Base-by-base conservation (phyloP, 1,284 basidiomycete genomes). In the Naganishia albida region DNA sequence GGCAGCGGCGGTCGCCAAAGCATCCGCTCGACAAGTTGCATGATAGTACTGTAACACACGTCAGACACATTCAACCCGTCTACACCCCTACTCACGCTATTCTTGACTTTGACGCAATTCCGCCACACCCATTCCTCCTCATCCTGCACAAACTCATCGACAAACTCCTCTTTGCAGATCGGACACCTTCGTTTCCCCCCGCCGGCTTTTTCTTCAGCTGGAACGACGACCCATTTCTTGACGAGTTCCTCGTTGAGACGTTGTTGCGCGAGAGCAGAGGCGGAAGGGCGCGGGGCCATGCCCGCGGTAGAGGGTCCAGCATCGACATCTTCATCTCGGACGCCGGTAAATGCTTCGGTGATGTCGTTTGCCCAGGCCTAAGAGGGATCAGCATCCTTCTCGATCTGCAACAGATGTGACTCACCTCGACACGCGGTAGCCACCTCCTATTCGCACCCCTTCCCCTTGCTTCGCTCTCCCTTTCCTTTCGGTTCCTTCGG, bases 121-220 rank as follows among this genome's bases (percentile, higher is more conserved):
- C 85, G 85, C 92, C 93, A 99, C 20, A 98, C 89, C 94, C 95
- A 99, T 72, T 98, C 96, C 80, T 99, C 96, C 69, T 96, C 93
- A 63, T 97, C 94, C 75, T 99, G 93, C 66, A 88, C 81, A 79
- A 92, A 98, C 80, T 98, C 95, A 70, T 88, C 87, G 81, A 92
- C 91, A 79, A 99, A 85, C 63, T 79, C 80, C 79, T 99, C 96
- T 82, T 97, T 96, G 85, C 96, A 99, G 69, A 99, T 92, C 18
- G 93, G 93, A 81, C 96, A 99, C 49, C 89, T 87, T 69, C 90
- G 77, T 91, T 87, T 70, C 88, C 90, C 57, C 7, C 46, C 57
- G 3, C 51, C 51, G 7, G 51, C 51, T n/a, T 53, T 53, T 23
- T 89, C 83, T 39, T 82, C 81, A 1, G 73, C 70, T 0, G 93